Evolutionary conservation across 495 filamentous ascomycete genomes (phyloP), one percentile per base, ranked within the genome.

Genomic region (Xylaria palmicola): DNA sequence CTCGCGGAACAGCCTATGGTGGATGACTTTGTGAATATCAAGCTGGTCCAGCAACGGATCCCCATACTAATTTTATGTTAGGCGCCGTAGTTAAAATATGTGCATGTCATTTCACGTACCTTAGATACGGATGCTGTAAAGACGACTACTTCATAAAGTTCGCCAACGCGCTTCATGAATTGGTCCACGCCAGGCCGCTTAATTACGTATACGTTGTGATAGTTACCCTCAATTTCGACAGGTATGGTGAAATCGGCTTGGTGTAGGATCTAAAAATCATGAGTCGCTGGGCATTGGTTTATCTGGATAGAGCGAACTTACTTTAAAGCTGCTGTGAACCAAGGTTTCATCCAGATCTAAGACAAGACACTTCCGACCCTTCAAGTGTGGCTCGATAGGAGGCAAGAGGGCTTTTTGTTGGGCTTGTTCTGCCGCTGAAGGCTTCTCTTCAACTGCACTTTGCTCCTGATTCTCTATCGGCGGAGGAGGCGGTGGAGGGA

Each of bases 161-260:
- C 94, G 41, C 94, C 94, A 32, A 99, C 92, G 30, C 94, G 83
- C 76, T 98, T 99, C 92, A 99, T 96, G 74, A 99, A 99, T 62
- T 93, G 86, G 71, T 99, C 94, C 15, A 98, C 94, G 27, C 94
- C 94, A 22, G 94, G 94, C 56, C 94, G 86, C 75, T 99, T 99
- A 72, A 98, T 98, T 50, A 99, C 94, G 72, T 99, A 99, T 47
- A 99, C 96, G 65, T 99, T 99, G 74, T 99, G 94, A 71, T 92
- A 97, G 72, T 97, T 94, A 15, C 94, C 94, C 74, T 99, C 94
- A 60, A 99, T 99, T 72, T 99, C 94, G 32, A 99, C 95, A 1
- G 94, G 94, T 71, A 99, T 98, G 12, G 95, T 99, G 68, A 99
- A 97, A 77, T 99, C 94, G 44, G 94, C 95, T 79, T 97, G 93